These are phyloP conservation scores for Paracamarosporium sp. DNA, from an alignment of 2,329 filamentous ascomycete species.

Conservation along the genomic window DNA sequence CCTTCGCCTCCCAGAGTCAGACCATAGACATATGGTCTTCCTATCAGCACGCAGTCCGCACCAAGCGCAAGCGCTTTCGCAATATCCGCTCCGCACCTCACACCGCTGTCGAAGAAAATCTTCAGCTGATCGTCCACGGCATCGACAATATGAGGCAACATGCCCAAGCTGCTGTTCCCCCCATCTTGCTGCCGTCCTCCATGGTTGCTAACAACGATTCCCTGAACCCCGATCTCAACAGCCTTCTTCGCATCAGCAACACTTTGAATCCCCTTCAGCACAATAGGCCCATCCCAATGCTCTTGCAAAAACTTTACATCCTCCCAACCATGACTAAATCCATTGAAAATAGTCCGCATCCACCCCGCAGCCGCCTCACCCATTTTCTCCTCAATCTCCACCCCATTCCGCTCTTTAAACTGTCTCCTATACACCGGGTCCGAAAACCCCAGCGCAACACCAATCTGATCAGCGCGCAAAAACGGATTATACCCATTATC, in stretches of 20 bases:
- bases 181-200: slow-evolving; percentile 62
- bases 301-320: slow-evolving; percentile 65
- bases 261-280: slow-evolving; percentile 65
- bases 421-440: slow-evolving; percentile 70
- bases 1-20: slow-evolving; percentile 61
- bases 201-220: slow-evolving; percentile 61
- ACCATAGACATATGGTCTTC: slow-evolving; percentile 65
- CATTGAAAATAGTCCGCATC: slow-evolving; percentile 45
- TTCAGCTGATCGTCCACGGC: slow-evolving; percentile 30
- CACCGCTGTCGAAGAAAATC: slow-evolving; percentile 60
- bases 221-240: slow-evolving; percentile 54
- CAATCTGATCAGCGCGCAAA: slow-evolving; percentile 47
- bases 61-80: slow-evolving; percentile 62
- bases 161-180: slow-evolving; percentile 57
- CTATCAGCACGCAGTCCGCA: slow-evolving; percentile 64
- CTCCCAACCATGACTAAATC: slow-evolving; percentile 65
- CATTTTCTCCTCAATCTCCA: slow-evolving; percentile 49
- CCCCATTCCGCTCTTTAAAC: slow-evolving; percentile 56
- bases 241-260: slow-evolving; percentile 57
- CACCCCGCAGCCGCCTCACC: slow-evolving; percentile 27
- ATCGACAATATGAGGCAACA: slow-evolving; percentile 67
- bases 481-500: slow-evolving; percentile 57
- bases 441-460: slow-evolving; percentile 67
- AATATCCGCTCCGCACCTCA: slow-evolving; percentile 58
- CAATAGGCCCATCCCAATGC: slow-evolving; percentile 69